A percentile compares a stretch with the other conserved stretches of the same genome.
Evolutionary conservation across 176 grass and related monocot genomes (phyloP).

Genomic region (Cenchrus purpureus): DNA sequence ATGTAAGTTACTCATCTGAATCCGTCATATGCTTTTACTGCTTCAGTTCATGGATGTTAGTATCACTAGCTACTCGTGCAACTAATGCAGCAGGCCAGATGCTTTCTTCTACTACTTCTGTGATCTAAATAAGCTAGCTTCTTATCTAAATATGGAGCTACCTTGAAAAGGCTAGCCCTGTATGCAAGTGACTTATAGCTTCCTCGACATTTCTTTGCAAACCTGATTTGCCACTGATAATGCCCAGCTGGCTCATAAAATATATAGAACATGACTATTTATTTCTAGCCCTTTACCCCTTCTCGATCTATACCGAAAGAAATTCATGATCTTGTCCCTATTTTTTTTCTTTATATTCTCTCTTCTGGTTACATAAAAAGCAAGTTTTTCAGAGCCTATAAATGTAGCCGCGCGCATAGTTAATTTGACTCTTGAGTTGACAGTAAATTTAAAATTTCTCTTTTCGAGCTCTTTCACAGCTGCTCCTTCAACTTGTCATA

Average conservation of each 20-base stretch:
- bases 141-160: not conserved
- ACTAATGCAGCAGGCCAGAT: too few relatives aligned
- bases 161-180: not conserved
- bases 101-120: not conserved
- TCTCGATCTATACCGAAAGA: too few relatives aligned
- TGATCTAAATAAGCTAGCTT: not conserved
- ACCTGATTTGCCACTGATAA: not conserved
- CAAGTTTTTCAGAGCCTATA: too few relatives aligned
- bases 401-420: too few relatives aligned
- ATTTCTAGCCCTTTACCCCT: not conserved
- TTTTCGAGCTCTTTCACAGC: too few relatives aligned
- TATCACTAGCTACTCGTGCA: too few relatives aligned
- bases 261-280: not conserved
- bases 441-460: too few relatives aligned
- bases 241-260: not conserved
- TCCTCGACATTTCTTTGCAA: not conserved
- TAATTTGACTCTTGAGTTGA: too few relatives aligned
- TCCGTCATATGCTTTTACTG: not conserved
- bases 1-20: conserved; percentile 18
- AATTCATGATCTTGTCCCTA: not conserved
- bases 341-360: not conserved
- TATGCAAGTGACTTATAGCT: not conserved
- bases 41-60: too few relatives aligned
- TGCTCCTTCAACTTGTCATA: too few relatives aligned
- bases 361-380: not conserved